Evolutionary conservation across 805 yeast genomes (phyloP), one percentile per base, ranked within the genome.

Genomic region (Cyberlindnera petersonii): DNA sequence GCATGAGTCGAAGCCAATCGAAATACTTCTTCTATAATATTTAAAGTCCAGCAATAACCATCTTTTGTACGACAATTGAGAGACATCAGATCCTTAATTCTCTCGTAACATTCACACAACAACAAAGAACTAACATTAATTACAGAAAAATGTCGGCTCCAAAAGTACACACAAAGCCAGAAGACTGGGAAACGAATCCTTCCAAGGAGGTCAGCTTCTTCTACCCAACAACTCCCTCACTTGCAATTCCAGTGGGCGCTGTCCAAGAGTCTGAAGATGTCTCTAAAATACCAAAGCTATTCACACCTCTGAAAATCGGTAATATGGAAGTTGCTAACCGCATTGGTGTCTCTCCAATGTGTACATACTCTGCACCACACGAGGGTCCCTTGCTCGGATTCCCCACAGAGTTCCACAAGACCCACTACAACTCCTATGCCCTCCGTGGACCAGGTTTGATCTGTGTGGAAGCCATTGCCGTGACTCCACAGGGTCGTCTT

Each of bases 291-390:
- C 57, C 58, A 13, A 40, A 42, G 26, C 33, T 54, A 7, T 54
- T 54, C 44, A 30, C 37, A 4, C 55, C 55, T 10, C 13, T 52
- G 9, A 46, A 26, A 24, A 48, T 54, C 33, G 51, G 49, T 23
- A 31, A 33, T 27, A 35, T 46, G 27, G 23, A 31, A 4, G 32
- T 77, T 16, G 67, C 64, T 11, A 78, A 78, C 53, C 61, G 83
- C 43, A 53, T 75, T 21, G 77, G 77, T 35, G 75, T 76, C 16
- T 66, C 80, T 1, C 79, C 79, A 32, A 72, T 75, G 78, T 71
- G 79, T 51, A 69, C 63, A 34, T 75, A 74, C 53, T 67, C 78
- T 6, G 66, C 72, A 3, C 41, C 47, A 4, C 35, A 26, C 17
- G 20, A 28, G 4, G 57, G 58, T 15, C 31, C 39, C 2, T 47